phyloP scores from a whole-genome alignment of 2,329 filamentous ascomycete species.

The Arthrinium phaeospermum region DNA sequence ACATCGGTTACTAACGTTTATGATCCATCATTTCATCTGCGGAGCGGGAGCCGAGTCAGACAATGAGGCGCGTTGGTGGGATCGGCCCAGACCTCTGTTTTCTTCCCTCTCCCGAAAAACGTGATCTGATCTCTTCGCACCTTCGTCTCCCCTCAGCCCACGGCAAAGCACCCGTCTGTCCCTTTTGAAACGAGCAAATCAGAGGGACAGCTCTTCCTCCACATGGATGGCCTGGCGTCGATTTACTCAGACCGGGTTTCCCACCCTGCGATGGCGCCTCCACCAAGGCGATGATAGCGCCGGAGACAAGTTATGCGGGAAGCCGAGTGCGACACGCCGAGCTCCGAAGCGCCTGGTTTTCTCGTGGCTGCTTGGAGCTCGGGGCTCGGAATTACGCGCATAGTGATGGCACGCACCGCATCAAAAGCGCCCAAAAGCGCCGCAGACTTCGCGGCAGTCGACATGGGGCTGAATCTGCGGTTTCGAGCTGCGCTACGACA shows the following conservation, averaged over 20 bases:
- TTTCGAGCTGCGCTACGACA: too few relatives aligned
- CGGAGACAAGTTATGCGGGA: not conserved
- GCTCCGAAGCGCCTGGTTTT: not conserved
- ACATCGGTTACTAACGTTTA: not conserved
- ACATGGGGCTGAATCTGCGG: too few relatives aligned
- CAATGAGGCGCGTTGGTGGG: not conserved
- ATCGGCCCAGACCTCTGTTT: too few relatives aligned
- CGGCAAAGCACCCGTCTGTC: not conserved
- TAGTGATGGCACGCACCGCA: too few relatives aligned
- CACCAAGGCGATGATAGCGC: not conserved
- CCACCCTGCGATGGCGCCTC: not conserved
- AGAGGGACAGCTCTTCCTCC: not conserved
- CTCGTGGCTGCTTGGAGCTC: too few relatives aligned
- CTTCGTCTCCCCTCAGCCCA: not conserved
- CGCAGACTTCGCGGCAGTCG: too few relatives aligned
- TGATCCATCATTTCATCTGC: not conserved
- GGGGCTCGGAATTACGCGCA: too few relatives aligned
- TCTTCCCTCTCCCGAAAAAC: too few relatives aligned
- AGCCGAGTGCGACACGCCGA: not conserved
- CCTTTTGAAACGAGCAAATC: too few relatives aligned
- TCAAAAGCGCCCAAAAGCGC: too few relatives aligned
- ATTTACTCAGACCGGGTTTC: not conserved
- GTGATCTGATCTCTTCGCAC: not conserved
- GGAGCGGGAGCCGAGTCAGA: not conserved
- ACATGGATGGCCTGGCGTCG: not conserved